These are phyloP conservation scores for Lentinula lateritia DNA, from an alignment of 768 basidiomycete genomes.

Conservation along the genomic window DNA sequence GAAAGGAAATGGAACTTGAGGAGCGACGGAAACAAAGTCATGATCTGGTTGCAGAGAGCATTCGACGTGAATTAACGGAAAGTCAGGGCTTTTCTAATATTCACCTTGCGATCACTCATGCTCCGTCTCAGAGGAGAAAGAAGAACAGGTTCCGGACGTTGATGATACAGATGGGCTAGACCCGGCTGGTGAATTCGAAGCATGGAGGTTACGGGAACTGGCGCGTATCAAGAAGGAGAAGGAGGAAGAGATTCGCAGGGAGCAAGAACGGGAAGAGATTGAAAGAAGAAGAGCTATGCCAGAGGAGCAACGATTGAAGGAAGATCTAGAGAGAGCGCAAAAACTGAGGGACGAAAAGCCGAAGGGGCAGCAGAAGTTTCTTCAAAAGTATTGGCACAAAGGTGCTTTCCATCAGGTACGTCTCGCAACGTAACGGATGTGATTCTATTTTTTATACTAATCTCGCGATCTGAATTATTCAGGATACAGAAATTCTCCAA, in stretches of 20 bases:
- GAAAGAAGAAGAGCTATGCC: conserved; percentile 89
- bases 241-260: conserved; percentile 75
- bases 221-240: conserved; percentile 92
- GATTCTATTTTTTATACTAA: background rate
- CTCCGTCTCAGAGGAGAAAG: conserved; percentile 70
- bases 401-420: conserved; percentile 95
- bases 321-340: conserved; percentile 85
- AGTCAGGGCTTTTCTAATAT: conserved; percentile 46
- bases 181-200: conserved; percentile 87
- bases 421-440: conserved; percentile 7
- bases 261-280: conserved; percentile 85
- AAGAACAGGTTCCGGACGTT: conserved; percentile 76
- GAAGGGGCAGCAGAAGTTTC: conserved; percentile 85
- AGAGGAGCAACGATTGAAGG: conserved; percentile 86
- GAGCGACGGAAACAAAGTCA: conserved; percentile 86
- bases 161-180: conserved; percentile 96
- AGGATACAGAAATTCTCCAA: conserved; percentile 86
- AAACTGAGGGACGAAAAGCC: conserved; percentile 83
- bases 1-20: conserved; percentile 71
- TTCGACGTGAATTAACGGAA: conserved; percentile 84
- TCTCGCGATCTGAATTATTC: background rate
- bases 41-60: conserved; percentile 91
- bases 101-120: background rate
- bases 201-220: conserved; percentile 92
- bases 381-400: conserved; percentile 99